Evolutionary conservation across 495 filamentous ascomycete genomes (phyloP), one percentile per base, ranked within the genome.

Genomic region (Parmelia sp.): DNA sequence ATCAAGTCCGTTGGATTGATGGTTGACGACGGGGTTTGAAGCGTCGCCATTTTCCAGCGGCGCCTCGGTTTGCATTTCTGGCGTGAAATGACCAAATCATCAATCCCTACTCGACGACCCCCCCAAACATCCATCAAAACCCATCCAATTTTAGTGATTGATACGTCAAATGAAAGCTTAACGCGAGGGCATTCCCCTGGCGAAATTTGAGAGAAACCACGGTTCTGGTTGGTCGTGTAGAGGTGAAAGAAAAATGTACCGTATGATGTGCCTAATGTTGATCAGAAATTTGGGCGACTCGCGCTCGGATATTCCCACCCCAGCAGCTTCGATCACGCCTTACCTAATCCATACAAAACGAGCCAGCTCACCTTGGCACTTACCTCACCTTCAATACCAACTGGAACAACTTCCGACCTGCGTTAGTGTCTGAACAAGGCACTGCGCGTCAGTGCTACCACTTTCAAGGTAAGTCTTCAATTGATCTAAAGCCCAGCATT

Each of bases 41-140:
- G 77, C 76, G 72, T 72, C 76, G 74, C 76, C 75, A 71, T 79
- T 78, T 62, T 68, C 69, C 37, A 53, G 53, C 59, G 72, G 71
- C 70, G 69, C 79, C 73, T 80, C 80, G 80, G 80, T 80, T 82
- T 82, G 82, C 82, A 84, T 84, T 72, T 82, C 81, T 82, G 76
- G 73, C 73, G 74, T 73, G 70, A 72, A 73, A 75, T 69, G 77
- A 79, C 71, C 76, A 81, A 72, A 78, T 74, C 57, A 65, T 60
- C 76, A 77, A 76, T 76, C 75, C 78, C 70, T 75, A 69, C 65
- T 56, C 68, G 71, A 79, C 29, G 61, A 82, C 87, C 85, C 81
- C 83, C 81, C 78, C 81, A 78, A 79, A 84, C 83, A 83, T 83
- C 82, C 78, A 82, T 80, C 82, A 85, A 82, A 81, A 75, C 79